phyloP scores from a whole-genome alignment of 129 eudicot species.

The Scalesia atractyloides region DNA sequence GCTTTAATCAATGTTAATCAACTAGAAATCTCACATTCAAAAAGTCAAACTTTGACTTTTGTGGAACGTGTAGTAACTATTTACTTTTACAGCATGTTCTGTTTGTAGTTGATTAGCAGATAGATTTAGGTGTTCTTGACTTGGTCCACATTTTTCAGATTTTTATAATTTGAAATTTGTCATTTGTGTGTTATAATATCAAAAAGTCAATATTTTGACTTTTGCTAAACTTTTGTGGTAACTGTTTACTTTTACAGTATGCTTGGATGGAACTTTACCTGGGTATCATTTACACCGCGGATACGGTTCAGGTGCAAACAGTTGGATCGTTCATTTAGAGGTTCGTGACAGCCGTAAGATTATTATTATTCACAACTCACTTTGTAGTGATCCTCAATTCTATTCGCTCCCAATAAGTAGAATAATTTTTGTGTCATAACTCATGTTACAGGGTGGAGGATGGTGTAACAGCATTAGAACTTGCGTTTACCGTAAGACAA shows the following conservation, averaged over 20 bases:
- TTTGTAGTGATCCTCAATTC: not conserved
- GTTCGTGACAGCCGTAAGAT: slow-evolving; percentile 38
- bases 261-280: slow-evolving; percentile 95
- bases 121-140: too few species aligned
- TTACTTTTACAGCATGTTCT: slow-evolving; percentile 66
- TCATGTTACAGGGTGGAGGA: slow-evolving; percentile 50
- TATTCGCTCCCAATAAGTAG: not conserved
- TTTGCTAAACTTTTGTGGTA: not conserved
- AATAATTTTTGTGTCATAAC: not conserved
- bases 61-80: not conserved
- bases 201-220: slow-evolving; percentile 27
- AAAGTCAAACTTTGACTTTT: slow-evolving; percentile 28
- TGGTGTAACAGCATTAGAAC: slow-evolving; percentile 47
- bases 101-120: too few species aligned
- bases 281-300: slow-evolving; percentile 91
- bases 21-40: not conserved
- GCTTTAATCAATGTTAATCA: not conserved
- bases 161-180: too few species aligned
- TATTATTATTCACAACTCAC: not conserved
- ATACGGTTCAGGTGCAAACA: slow-evolving; percentile 84
- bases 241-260: slow-evolving; percentile 52
- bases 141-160: too few species aligned
- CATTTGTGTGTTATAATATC: too few species aligned
- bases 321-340: slow-evolving; percentile 97
- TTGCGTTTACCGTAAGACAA: slow-evolving; percentile 38